These are phyloP conservation scores for Alternaria postmessia DNA, from an alignment of 2,329 filamentous ascomycete genomes.

Conservation along the genomic window DNA sequence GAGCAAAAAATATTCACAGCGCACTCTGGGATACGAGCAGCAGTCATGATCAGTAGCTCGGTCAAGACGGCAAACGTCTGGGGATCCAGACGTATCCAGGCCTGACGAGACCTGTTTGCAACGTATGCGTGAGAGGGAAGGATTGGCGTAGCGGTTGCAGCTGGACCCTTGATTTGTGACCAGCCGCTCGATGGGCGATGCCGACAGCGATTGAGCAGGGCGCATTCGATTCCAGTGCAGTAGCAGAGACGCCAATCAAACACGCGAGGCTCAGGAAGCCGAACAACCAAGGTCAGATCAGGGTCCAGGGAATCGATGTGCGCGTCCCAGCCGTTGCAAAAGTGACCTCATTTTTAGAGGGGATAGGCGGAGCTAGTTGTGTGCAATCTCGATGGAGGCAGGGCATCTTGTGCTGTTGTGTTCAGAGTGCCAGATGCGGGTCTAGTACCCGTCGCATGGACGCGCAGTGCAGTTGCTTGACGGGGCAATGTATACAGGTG, in stretches of 20 bases:
- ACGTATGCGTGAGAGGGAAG: slow-evolving; percentile 13
- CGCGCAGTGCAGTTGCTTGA: too few relatives aligned
- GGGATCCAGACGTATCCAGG: neutral
- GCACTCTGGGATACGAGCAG: neutral
- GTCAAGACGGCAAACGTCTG: neutral
- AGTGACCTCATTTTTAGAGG: slow-evolving; percentile 9
- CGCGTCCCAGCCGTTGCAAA: slow-evolving; percentile 3
- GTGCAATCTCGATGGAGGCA: slow-evolving; percentile 19
- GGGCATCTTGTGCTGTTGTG: too few relatives aligned
- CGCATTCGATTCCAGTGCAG: slow-evolving; percentile 20
- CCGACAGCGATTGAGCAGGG: slow-evolving; percentile 31
- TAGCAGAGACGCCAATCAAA: slow-evolving; percentile 7
- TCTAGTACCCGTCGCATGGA: neutral
- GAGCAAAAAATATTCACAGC: neutral
- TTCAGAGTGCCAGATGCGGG: neutral
- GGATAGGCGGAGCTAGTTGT: neutral
- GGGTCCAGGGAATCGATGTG: slow-evolving; percentile 12
- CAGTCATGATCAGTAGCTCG: neutral
- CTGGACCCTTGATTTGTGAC: slow-evolving; percentile 8
- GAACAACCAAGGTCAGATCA: slow-evolving; percentile 9
- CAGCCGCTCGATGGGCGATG: slow-evolving; percentile 17
- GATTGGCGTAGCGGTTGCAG: slow-evolving; percentile 2
- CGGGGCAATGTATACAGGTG: too few relatives aligned
- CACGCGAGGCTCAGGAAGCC: neutral
- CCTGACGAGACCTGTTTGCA: neutral